Evolutionary conservation across 257 asterid genomes (phyloP), one percentile per base, ranked within the genome.

Genomic region (Jacaranda mimosifolia): DNA sequence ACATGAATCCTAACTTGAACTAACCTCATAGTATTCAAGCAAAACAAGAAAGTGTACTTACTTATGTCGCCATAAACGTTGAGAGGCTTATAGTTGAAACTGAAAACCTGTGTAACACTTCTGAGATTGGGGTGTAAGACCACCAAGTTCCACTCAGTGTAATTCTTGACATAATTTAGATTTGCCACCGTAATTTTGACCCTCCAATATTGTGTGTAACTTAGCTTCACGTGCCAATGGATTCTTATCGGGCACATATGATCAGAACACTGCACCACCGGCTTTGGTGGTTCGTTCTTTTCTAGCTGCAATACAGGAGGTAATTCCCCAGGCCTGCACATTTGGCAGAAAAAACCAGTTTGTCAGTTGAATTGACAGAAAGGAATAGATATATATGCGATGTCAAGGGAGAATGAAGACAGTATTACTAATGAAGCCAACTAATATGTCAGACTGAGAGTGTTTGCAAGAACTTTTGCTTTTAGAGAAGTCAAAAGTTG

Each of bases 191-290:
- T 94, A 19, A 94, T 70, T 74, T 93, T 93, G 26, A 90, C 96
- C 72, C 97, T 87, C 98, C 98, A 93, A 56, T 93, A 91, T 19
- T 86, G 75, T 32, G 13, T 91, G 68, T 93, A 93, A 66, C 91
- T 90, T 46, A 19, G 80, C 74, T 86, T 93, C 59, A 92, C 85
- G 79, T 92, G 98, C 98, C 98, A 92, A 53, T 92, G 98, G 43
- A 92, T 86, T 80, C 63, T 79, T 62, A 92, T 79, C 4, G 98
- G 98, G 81, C 98, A 92, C 98, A 94, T 94, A 77, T 90, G 90
- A 12, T 55, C 43, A 12, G 94, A 26, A 71, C 98, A 94, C 42
- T 68, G 82, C 74, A 90, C 85, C 19, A 85, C 82, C 0, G 97
- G 83, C 76, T 76, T 43, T 52, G 85, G 84, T 45, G 64, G 86